Evolutionary conservation across 331 rosid genomes (phyloP), one percentile per base, ranked within the genome.

Genomic region (Dryas integrifolia): DNA sequence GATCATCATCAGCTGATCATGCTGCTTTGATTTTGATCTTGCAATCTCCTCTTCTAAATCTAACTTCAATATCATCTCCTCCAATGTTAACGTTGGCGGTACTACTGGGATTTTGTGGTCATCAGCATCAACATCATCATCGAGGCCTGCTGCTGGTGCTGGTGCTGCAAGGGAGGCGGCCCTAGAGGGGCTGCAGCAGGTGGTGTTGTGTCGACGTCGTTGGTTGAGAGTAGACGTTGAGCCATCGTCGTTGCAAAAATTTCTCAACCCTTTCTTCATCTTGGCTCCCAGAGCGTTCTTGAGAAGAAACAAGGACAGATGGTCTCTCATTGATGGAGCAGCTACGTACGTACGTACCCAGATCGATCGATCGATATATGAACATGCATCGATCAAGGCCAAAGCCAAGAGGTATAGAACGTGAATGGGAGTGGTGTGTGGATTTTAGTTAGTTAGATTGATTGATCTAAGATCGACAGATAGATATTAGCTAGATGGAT

Each of bases 31-130:
- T 44, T 77, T 88, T 59, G 65, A 35, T 70, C 87, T 82, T 3
- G 92, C 89, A 1, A 81, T 79, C 72, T 86, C 97, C 78, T 92
- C 97, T 71, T 92, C 96, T 59, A 85, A 14, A 46, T 92, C 93
- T 50, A 92, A 64, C 70, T 86, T 84, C 15, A 89, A 72, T 64
- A 92, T 87, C 69, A 89, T 83, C 69, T 87, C 93, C 79, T 89
- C 93, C 38, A 89, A 67, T 8, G 96, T 89, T 45, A 89, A 67
- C 10, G 96, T 89, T 45, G 84, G 80, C 26, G 68, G 78, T 30
- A 30, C 35, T 30, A 30, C 35, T 8, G 51, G 9, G 41, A 52
- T 59, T 59, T 13, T 47, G 77, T 30, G 35, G 0, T 30, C 35
- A 35, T 45, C 21, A 40, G 58, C 67, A 46, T 52, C 21, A 8